Evolutionary conservation across 179 eudicot species (phyloP).

Genomic region (Silene noctiflora): DNA sequence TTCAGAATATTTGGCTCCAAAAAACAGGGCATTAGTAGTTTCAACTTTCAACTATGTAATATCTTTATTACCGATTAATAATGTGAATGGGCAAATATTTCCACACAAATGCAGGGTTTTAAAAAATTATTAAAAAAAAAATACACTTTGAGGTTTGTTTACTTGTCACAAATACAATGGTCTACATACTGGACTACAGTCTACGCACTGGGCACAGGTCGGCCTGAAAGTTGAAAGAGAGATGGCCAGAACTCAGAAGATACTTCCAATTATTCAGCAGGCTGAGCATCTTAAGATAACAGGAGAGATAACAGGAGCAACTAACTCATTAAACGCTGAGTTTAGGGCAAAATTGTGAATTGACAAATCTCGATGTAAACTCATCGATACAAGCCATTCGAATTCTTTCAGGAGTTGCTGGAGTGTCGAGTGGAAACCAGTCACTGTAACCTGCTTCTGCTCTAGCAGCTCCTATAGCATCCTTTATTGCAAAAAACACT

Average conservation of each 20-base stretch:
- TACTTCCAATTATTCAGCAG: not conserved
- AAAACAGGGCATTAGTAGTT: too few relatives aligned
- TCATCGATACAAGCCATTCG: conserved; percentile 91
- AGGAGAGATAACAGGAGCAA: not conserved
- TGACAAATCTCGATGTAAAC: conserved; percentile 44
- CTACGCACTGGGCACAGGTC: too few relatives aligned
- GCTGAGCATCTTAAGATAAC: conserved; percentile 5
- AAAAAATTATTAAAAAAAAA: too few relatives aligned
- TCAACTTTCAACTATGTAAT: too few relatives aligned
- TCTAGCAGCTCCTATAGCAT: conserved; percentile 85
- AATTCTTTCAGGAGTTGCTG: conserved; percentile 96
- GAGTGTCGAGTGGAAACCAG: conserved; percentile 96
- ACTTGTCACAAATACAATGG: too few relatives aligned
- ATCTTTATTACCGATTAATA: too few relatives aligned
- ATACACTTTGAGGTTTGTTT: too few relatives aligned
- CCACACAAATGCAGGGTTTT: too few relatives aligned
- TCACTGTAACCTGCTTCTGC: conserved; percentile 62
- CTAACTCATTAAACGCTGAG: conserved; percentile 51
- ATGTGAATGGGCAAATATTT: too few relatives aligned
- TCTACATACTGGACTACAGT: too few relatives aligned
- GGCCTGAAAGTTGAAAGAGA: too few relatives aligned
- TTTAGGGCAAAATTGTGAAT: conserved; percentile 64
- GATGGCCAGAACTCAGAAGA: not conserved
- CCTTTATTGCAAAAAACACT: conserved; percentile 89
- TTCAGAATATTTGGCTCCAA: too few relatives aligned